A percentile compares a stretch with the other conserved stretches of the same genome.
These are phyloP conservation scores for Albatrellus ellisii DNA, from an alignment of 768 basidiomycete species.

Conservation along the genomic window DNA sequence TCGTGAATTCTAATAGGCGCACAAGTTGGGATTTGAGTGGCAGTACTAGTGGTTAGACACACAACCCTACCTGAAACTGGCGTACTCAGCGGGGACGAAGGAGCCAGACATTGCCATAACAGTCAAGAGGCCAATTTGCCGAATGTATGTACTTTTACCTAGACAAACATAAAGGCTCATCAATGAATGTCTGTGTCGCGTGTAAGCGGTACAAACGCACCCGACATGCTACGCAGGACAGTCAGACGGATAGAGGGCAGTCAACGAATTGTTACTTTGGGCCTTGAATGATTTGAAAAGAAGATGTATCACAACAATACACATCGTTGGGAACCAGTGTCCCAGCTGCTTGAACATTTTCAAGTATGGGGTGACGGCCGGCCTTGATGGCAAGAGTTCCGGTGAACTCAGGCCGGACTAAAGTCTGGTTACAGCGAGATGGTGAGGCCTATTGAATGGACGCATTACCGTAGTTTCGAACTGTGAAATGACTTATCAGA, in stretches of 20 bases:
- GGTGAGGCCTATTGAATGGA: not conserved
- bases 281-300: conserved; percentile 87
- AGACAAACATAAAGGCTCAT: not conserved
- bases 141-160: conserved; percentile 91
- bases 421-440: not conserved
- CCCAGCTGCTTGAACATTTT: conserved; percentile 53
- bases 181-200: not conserved
- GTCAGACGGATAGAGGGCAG: not conserved
- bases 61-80: conserved; percentile 58
- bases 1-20: conserved; percentile 81
- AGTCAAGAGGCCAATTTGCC: conserved; percentile 72
- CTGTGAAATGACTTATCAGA: conserved; percentile 15
- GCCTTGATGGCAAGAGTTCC: conserved; percentile 81
- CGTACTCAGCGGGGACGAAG: conserved; percentile 90
- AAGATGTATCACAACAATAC: conserved; percentile 72
- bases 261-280: conserved; percentile 51
- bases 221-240: conserved; percentile 41
- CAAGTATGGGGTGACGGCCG: conserved; percentile 81
- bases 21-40: not conserved
- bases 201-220: conserved; percentile 16
- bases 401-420: conserved; percentile 87
- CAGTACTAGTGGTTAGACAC: not conserved
- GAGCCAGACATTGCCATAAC: conserved; percentile 86
- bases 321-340: conserved; percentile 81
- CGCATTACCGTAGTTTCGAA: conserved; percentile 40